Percentiles rank a stretch among this genome's conserved stretches.
phyloP scores from a whole-genome alignment of 169 alveolate species.

The Babesia ovis region DNA sequence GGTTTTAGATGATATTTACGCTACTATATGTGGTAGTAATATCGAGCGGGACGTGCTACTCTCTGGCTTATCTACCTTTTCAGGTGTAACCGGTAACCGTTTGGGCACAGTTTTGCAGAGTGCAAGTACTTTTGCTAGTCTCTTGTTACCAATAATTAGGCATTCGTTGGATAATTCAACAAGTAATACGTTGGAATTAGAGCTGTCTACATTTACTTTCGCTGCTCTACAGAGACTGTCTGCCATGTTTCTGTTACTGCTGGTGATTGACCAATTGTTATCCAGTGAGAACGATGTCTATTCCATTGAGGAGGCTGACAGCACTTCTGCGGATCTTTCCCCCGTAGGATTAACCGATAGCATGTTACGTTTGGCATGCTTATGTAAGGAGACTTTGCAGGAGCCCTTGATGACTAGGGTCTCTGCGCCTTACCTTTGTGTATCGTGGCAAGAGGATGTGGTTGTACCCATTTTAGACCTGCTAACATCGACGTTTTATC shows the following conservation, averaged over 20 bases:
- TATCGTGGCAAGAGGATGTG: constrained; percentile 22
- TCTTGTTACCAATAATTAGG: constrained; percentile 15
- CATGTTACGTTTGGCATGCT: background rate
- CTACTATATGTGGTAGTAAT: background rate
- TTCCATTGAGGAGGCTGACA: background rate
- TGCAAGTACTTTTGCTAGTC: constrained; percentile 11
- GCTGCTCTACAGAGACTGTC: constrained; percentile 26
- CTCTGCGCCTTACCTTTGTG: background rate
- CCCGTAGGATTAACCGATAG: background rate
- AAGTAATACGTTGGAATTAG: constrained; percentile 2
- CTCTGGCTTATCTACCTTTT: background rate
- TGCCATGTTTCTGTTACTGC: constrained; percentile 25
- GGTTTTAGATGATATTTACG: constrained; percentile 34
- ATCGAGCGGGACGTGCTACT: background rate
- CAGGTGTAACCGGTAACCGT: background rate
- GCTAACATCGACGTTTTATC: background rate
- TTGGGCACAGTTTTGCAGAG: constrained; percentile 21
- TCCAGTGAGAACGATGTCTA: background rate
- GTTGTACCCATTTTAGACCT: constrained; percentile 7
- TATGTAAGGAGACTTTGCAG: constrained; percentile 25
- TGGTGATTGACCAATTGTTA: constrained; percentile 9
- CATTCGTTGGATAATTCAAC: background rate
- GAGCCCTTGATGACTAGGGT: constrained; percentile 3
- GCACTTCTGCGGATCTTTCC: background rate
- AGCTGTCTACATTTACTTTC: constrained; percentile 16